Evolutionary conservation across 495 filamentous ascomycete genomes (phyloP).

Genomic region (Clohesyomyces aquaticus): DNA sequence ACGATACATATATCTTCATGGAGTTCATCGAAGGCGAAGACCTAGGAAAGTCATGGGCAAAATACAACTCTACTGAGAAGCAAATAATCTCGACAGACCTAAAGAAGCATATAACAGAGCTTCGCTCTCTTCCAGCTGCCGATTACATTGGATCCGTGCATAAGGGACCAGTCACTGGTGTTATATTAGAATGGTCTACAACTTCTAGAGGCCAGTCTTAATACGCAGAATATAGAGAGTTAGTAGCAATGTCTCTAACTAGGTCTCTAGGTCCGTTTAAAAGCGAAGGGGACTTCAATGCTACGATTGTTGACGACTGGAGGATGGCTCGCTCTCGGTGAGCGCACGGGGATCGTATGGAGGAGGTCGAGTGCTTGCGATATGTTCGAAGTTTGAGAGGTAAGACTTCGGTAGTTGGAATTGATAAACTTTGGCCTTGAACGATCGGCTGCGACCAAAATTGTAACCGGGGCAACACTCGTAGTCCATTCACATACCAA

Average conservation of each 20-base stretch:
- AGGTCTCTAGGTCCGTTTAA: constrained; percentile 26
- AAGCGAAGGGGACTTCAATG: constrained; percentile 26
- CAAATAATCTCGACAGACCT: constrained; percentile 6
- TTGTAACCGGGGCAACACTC: constrained; percentile 23
- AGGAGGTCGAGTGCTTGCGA: constrained; percentile 25
- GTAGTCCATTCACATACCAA: constrained; percentile 24
- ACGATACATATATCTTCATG: constrained; percentile 30
- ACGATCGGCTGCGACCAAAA: constrained; percentile 18
- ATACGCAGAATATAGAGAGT: constrained; percentile 1
- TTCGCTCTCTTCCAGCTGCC: constrained; percentile 8
- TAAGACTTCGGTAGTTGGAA: constrained; percentile 22
- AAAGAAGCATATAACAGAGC: constrained; percentile 17
- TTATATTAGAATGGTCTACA: constrained; percentile 25
- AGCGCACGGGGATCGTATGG: constrained; percentile 26
- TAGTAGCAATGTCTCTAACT: constrained; percentile 5
- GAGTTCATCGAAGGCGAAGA: constrained; percentile 22
- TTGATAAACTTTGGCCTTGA: constrained; percentile 4
- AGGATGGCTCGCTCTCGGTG: constrained; percentile 20
- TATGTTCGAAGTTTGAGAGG: constrained; percentile 21
- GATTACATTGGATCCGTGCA: constrained; percentile 20
- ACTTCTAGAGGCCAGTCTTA: constrained; percentile 12
- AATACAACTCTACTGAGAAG: constrained; percentile 16
- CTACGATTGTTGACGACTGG: constrained; percentile 25
- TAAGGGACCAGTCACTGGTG: constrained; percentile 9
- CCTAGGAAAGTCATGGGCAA: constrained; percentile 21